A percentile compares a stretch with the other conserved stretches of the same genome.
Conservation (phyloP, 108 stramenopile species). For the Epipyxis sp. region DNA sequence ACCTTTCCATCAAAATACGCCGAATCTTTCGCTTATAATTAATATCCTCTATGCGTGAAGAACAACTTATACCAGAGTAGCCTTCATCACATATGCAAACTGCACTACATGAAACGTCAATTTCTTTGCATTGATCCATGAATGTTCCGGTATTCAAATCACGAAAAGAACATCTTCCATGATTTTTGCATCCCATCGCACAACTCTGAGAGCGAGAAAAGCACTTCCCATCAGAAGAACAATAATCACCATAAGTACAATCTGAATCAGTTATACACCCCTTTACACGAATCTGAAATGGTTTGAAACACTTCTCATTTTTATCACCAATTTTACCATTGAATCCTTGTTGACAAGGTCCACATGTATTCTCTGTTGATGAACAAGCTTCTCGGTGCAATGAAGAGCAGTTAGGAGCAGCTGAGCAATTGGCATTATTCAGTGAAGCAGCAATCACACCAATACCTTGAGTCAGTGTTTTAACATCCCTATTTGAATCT, state of each 20-base stretch:
- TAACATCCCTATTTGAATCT: not conserved
- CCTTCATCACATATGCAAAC: not conserved
- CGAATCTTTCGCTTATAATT: not conserved
- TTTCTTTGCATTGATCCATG: not conserved
- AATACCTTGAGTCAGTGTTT: not conserved
- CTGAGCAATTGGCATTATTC: slow-evolving; percentile 20
- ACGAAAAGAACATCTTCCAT: not conserved
- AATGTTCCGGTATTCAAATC: not conserved
- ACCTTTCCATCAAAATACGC: not conserved
- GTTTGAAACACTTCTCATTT: too few species aligned
- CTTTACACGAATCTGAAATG: too few species aligned
- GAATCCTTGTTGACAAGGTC: not conserved
- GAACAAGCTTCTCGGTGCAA: slow-evolving; percentile 9
- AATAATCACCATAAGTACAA: too few species aligned
- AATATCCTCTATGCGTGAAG: not conserved
- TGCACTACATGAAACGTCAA: not conserved
- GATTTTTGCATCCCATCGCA: not conserved
- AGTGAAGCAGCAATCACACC: not conserved
- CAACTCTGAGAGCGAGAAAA: not conserved
- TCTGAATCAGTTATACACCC: too few species aligned
- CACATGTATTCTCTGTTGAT: slow-evolving; percentile 22
- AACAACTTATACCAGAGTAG: not conserved
- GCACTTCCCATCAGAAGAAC: not conserved
- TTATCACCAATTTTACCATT: not conserved
- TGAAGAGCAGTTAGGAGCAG: not conserved